phyloP scores from a whole-genome alignment of 495 filamentous ascomycete species.

The Podospora anserina region DNA sequence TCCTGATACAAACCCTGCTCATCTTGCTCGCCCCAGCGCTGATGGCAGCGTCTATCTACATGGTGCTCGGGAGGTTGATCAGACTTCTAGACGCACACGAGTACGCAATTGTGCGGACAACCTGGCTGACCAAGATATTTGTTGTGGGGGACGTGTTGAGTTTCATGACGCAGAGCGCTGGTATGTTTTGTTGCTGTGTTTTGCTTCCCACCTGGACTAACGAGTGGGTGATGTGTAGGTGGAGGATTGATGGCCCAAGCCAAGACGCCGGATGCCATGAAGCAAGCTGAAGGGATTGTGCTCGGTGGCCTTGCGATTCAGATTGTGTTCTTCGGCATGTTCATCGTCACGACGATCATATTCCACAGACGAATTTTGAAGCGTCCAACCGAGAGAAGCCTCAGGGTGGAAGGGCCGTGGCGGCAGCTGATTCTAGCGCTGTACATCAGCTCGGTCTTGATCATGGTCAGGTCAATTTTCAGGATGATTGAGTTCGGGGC shows the following conservation, averaged over 20 bases:
- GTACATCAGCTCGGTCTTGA: conserved; percentile 52
- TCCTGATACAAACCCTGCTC: conserved; percentile 32
- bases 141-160: conserved; percentile 43
- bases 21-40: conserved; percentile 41
- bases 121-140: conserved; percentile 51
- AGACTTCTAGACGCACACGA: conserved; percentile 36
- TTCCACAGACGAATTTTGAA: conserved; percentile 34
- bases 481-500: conserved; percentile 58
- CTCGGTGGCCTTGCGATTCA: conserved; percentile 48
- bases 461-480: conserved; percentile 60
- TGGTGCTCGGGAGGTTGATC: conserved; percentile 53
- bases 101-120: conserved; percentile 36
- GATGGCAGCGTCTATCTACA: conserved; percentile 56
- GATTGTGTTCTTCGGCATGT: conserved; percentile 53
- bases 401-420: conserved; percentile 34
- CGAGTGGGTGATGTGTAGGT: conserved; percentile 5
- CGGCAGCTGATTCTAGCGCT: conserved; percentile 48
- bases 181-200: conserved; percentile 12
- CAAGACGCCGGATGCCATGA: conserved; percentile 9
- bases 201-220: neutral
- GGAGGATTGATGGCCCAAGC: conserved; percentile 40
- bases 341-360: conserved; percentile 45
- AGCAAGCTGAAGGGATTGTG: conserved; percentile 46
- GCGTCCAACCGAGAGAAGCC: conserved; percentile 10
- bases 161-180: conserved; percentile 39